These are phyloP conservation scores for Ascochyta fabae DNA, from an alignment of 2,329 filamentous ascomycete species.

Conservation along the genomic window DNA sequence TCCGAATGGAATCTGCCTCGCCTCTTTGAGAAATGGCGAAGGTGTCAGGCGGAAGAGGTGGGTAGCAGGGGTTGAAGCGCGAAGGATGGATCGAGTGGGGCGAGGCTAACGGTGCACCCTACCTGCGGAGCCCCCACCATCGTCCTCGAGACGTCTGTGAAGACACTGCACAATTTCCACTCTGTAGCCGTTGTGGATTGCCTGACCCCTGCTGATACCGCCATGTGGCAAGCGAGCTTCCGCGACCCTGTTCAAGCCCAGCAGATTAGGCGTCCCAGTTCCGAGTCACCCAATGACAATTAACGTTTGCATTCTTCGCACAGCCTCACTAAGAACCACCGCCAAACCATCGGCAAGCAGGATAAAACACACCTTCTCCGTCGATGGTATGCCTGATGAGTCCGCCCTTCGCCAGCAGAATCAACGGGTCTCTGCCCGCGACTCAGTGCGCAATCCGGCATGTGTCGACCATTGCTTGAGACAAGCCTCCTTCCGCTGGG, in stretches of 20 bases:
- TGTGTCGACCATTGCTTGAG: neutral
- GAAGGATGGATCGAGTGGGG: conserved; percentile 7
- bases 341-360: conserved; percentile 14
- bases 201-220: neutral
- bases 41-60: neutral
- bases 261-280: conserved; percentile 3
- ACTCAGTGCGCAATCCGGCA: conserved; percentile 6
- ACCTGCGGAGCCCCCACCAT: conserved; percentile 1
- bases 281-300: conserved; percentile 3
- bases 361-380: neutral
- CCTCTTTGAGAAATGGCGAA: neutral
- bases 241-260: neutral
- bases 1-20: conserved; percentile 16
- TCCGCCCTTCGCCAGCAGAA: neutral
- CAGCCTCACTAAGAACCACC: conserved; percentile 15
- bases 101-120: neutral
- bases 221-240: conserved; percentile 3
- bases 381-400: conserved; percentile 9
- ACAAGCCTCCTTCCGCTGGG: conserved; percentile 6
- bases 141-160: conserved; percentile 1
- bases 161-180: conserved; percentile 4
- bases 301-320: neutral
- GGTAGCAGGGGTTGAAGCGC: neutral
- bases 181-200: neutral
- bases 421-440: neutral